Evolutionary conservation across 176 grass and related monocot genomes (phyloP).

Genomic region (Thalia dealbata): DNA sequence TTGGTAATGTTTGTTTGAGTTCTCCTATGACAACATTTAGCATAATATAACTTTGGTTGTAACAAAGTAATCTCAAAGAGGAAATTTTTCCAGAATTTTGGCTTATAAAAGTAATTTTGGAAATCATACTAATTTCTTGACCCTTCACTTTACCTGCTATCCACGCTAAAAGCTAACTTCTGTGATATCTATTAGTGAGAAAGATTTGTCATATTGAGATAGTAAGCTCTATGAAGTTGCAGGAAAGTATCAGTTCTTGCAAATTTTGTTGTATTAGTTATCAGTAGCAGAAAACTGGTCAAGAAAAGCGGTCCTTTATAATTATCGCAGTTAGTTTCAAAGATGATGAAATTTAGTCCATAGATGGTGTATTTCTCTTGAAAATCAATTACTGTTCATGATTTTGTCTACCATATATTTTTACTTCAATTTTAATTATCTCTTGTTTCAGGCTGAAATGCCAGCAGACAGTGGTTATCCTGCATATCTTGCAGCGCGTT

Average conservation of each 20-base stretch:
- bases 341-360: not conserved
- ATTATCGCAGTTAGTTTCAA: not conserved
- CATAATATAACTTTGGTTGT: not conserved
- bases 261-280: not conserved
- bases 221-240: too few species aligned
- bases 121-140: not conserved
- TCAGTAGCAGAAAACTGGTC: not conserved
- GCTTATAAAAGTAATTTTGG: not conserved
- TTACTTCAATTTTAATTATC: not conserved
- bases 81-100: not conserved
- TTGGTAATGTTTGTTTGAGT: conserved; percentile 27
- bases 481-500: conserved; percentile 88
- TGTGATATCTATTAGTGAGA: not conserved
- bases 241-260: not conserved
- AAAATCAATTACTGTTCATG: not conserved
- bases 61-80: not conserved
- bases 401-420: not conserved
- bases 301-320: not conserved
- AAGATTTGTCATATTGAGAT: too few species aligned
- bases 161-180: not conserved
- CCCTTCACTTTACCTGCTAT: not conserved
- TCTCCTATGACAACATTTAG: not conserved
- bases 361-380: not conserved
- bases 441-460: conserved; percentile 78
- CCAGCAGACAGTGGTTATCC: conserved; percentile 99